Conservation (phyloP, 768 basidiomycete genomes). For the Dendrothele bispora region DNA sequence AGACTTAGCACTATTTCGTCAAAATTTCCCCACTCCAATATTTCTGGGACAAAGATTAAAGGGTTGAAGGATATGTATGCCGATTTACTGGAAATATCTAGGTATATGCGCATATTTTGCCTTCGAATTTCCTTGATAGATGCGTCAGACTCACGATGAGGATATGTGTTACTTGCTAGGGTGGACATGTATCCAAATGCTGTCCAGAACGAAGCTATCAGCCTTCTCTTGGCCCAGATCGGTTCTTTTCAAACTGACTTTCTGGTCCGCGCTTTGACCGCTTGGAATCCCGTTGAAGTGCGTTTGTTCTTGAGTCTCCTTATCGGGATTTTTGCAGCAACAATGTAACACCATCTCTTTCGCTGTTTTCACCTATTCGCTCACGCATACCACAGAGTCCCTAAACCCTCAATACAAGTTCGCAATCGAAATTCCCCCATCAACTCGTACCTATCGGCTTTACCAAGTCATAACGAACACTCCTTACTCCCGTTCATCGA, state of each 20-base stretch:
- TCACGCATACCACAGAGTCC: background rate
- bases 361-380: too few species aligned
- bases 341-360: background rate
- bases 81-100: background rate
- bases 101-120: background rate
- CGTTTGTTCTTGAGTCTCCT: background rate
- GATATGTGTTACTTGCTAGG: background rate
- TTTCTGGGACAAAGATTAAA: background rate
- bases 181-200: background rate
- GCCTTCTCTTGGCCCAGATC: background rate
- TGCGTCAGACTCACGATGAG: too few species aligned
- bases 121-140: background rate
- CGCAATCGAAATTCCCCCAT: background rate
- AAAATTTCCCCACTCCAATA: background rate
- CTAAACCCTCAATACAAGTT: background rate
- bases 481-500: constrained; percentile 2
- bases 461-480: background rate
- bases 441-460: background rate
- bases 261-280: background rate
- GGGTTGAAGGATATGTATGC: background rate
- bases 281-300: background rate
- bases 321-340: background rate
- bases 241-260: background rate
- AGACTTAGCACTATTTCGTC: background rate
- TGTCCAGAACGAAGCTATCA: background rate